Conservation (phyloP, 768 basidiomycete species). For the Mycena epipterygia region DNA sequence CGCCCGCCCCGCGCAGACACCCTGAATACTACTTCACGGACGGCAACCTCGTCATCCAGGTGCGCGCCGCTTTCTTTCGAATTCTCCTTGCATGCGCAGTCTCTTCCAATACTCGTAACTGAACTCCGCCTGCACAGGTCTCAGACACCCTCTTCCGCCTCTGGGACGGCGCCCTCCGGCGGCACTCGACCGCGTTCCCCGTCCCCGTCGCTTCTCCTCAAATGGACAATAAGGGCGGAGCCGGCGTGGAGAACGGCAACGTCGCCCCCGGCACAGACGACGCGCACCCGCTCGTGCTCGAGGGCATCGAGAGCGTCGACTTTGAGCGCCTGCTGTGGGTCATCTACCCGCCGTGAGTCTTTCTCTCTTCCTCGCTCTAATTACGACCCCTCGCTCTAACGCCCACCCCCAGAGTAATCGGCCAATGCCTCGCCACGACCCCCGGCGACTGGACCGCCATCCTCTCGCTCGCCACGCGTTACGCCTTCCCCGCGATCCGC, state of each 20-base stretch:
- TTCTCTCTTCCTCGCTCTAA: neutral
- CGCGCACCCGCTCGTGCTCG: slow-evolving; percentile 43
- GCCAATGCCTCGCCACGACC: slow-evolving; percentile 41
- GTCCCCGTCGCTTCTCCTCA: slow-evolving; percentile 14
- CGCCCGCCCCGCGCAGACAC: slow-evolving; percentile 19
- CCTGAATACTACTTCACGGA: slow-evolving; percentile 36
- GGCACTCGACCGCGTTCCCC: slow-evolving; percentile 33
- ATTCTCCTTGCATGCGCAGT: too few relatives aligned
- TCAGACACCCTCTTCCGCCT: slow-evolving; percentile 31
- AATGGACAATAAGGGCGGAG: too few relatives aligned
- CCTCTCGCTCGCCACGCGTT: slow-evolving; percentile 46
- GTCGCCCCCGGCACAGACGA: slow-evolving; percentile 39
- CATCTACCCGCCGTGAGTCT: slow-evolving; percentile 46
- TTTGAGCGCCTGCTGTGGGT: slow-evolving; percentile 54
- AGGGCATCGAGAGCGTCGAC: slow-evolving; percentile 42
- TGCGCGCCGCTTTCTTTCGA: neutral
- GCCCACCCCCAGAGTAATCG: slow-evolving; percentile 34
- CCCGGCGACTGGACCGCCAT: slow-evolving; percentile 50
- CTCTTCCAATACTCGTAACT: neutral
- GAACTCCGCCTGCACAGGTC: neutral
- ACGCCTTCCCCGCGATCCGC: slow-evolving; percentile 43
- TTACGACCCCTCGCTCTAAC: neutral
- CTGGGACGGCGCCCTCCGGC: slow-evolving; percentile 33
- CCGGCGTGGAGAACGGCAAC: too few relatives aligned
- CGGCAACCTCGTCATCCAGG: slow-evolving; percentile 34